A percentile compares a stretch with the other conserved stretches of the same genome.
Evolutionary conservation across 139 green algal genomes (phyloP).

Genomic region (Mesostigma viride): DNA sequence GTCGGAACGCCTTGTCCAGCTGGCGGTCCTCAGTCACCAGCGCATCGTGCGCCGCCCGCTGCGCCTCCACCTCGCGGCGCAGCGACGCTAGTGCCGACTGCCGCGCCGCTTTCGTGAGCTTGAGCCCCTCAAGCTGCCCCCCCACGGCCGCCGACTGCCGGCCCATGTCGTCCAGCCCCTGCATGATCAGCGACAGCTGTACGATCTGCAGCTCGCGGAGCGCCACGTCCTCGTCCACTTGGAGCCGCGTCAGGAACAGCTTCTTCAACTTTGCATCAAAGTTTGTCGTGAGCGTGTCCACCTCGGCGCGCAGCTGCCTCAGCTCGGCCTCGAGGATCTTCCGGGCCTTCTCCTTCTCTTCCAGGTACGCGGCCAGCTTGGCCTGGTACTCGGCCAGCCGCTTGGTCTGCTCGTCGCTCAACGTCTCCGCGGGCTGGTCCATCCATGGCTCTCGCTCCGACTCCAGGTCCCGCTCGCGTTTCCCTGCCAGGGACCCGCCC

Average conservation of each 20-base stretch:
- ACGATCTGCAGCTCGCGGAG: neutral
- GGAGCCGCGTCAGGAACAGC: neutral
- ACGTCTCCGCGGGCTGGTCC: neutral
- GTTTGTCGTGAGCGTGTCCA: neutral
- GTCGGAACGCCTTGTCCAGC: neutral
- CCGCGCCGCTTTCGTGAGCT: neutral
- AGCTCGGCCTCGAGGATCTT: conserved; percentile 15
- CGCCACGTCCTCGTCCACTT: neutral
- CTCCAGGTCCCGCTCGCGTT: neutral
- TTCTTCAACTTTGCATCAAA: neutral
- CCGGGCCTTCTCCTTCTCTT: neutral
- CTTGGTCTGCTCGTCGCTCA: conserved; percentile 1
- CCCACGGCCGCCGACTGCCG: neutral
- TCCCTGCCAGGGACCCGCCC: neutral
- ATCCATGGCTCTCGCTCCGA: conserved; percentile 4
- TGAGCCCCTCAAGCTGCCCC: neutral
- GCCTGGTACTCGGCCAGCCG: neutral
- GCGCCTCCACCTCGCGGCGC: conserved; percentile 4
- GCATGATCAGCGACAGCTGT: neutral
- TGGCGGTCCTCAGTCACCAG: neutral
- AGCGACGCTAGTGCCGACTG: neutral
- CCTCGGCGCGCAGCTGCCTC: neutral
- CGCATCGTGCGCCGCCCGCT: neutral
- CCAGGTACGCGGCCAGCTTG: neutral
- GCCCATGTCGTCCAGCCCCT: neutral